Evolutionary conservation across 1,284 basidiomycete genomes (phyloP).

Genomic region (Singerocomus inundabilis): DNA sequence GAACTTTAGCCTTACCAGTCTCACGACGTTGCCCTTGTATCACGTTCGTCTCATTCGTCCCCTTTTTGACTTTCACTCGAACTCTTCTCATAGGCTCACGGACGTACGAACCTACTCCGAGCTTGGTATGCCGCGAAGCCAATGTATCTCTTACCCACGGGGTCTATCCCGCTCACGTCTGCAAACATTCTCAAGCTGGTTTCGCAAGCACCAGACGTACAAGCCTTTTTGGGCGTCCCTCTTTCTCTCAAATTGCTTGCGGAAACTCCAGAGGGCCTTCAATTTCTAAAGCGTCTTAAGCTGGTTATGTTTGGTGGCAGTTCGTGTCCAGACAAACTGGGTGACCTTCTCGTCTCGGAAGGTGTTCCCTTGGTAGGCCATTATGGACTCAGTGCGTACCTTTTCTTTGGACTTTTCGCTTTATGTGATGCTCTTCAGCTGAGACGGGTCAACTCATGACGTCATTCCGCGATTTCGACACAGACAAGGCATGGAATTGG

Average conservation of each 20-base stretch:
- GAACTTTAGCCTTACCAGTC: conserved; percentile 46
- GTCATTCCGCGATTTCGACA: conserved; percentile 47
- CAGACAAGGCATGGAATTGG: conserved; percentile 63
- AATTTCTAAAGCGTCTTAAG: conserved; percentile 46
- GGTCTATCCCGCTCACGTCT: conserved; percentile 50
- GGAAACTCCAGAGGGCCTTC: conserved; percentile 50
- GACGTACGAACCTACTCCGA: conserved; percentile 30
- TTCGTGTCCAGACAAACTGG: conserved; percentile 49
- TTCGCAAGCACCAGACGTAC: conserved; percentile 17
- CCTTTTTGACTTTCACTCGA: background rate
- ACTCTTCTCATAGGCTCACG: conserved; percentile 14
- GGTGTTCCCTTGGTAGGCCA: conserved; percentile 55
- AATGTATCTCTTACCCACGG: conserved; percentile 50
- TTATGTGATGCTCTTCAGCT: conserved; percentile 1
- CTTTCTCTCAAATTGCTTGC: conserved; percentile 44
- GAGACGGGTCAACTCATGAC: conserved; percentile 48
- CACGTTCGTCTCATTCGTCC: conserved; percentile 33
- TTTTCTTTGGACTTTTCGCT: background rate
- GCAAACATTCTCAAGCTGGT: conserved; percentile 43
- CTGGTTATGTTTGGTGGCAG: conserved; percentile 51
- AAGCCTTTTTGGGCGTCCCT: conserved; percentile 21
- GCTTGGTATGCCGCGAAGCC: conserved; percentile 42
- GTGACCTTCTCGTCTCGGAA: conserved; percentile 49
- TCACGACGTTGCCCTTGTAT: conserved; percentile 43
- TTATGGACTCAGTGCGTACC: conserved; percentile 45